Percentiles rank a stretch among this genome's conserved stretches.
Conservation (phyloP, 208 protist species). For the Naegleria lovaniensis region DNA sequence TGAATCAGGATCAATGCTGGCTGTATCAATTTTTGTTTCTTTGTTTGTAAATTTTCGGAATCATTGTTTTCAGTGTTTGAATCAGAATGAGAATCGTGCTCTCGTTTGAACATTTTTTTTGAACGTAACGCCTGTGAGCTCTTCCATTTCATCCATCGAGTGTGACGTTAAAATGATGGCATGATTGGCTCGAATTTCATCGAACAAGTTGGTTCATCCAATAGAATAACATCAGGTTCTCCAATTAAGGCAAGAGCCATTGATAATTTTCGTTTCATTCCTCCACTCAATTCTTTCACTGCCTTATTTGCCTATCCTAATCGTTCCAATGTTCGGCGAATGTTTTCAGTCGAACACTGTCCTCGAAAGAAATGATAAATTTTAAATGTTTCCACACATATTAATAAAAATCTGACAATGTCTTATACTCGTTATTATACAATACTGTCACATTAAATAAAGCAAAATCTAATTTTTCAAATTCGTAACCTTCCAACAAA, state of each 20-base stretch:
- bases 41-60: too few species aligned
- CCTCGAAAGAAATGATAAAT: conserved; percentile 35
- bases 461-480: neutral
- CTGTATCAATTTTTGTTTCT: too few species aligned
- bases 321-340: neutral
- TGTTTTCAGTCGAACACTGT: neutral
- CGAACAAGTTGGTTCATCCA: conserved; percentile 75
- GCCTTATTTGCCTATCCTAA: neutral
- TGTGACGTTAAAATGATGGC: conserved; percentile 73
- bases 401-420: too few species aligned
- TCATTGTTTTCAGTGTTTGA: too few species aligned
- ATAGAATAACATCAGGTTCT: conserved; percentile 59
- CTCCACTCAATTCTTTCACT: conserved; percentile 51
- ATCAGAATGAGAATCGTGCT: too few species aligned
- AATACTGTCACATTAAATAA: neutral
- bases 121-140: too few species aligned
- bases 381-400: conserved; percentile 44
- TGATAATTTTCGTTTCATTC: conserved; percentile 71
- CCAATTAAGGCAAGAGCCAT: conserved; percentile 68
- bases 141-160: conserved; percentile 78
- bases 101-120: too few species aligned
- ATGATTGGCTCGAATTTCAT: conserved; percentile 48
- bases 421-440: neutral
- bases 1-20: too few species aligned
- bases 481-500: neutral